These are phyloP conservation scores for Venturia asperata DNA, from an alignment of 2,329 filamentous ascomycete species.

Conservation along the genomic window DNA sequence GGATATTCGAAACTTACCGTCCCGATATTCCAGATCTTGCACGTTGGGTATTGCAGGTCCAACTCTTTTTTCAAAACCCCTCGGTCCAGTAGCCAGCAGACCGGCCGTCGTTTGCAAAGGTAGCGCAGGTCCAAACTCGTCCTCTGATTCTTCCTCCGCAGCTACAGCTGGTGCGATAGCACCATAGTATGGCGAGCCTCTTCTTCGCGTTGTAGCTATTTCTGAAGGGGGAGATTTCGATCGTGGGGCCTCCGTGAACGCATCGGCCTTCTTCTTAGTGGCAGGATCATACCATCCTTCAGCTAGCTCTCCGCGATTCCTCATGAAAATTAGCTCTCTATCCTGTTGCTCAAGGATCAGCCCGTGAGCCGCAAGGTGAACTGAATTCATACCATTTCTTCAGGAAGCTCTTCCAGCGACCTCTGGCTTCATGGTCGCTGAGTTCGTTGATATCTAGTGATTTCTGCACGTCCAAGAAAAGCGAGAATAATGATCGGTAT, in stretches of 20 bases:
- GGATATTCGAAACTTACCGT: conserved; percentile 32
- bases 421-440: conserved; percentile 66
- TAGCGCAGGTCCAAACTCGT: conserved; percentile 50
- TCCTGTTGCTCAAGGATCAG: conserved; percentile 2
- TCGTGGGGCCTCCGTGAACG: conserved; percentile 24
- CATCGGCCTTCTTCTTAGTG: conserved; percentile 51
- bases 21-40: conserved; percentile 62
- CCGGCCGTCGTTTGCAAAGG: conserved; percentile 30
- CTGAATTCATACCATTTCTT: conserved; percentile 62
- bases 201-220: conserved; percentile 23
- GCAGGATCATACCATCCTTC: conserved; percentile 90
- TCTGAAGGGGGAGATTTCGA: conserved; percentile 19
- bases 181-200: conserved; percentile 6
- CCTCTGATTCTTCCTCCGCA: conserved; percentile 27
- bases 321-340: conserved; percentile 44
- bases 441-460: conserved; percentile 60
- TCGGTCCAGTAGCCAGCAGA: conserved; percentile 20
- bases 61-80: conserved; percentile 23
- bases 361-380: background rate
- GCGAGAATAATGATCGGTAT: conserved; percentile 67
- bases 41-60: conserved; percentile 61
- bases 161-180: background rate
- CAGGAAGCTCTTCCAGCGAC: conserved; percentile 90
- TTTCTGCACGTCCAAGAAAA: conserved; percentile 87
- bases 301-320: conserved; percentile 78